Conservation (phyloP, 805 yeast species). For the Isabelozyma gotoi region DNA sequence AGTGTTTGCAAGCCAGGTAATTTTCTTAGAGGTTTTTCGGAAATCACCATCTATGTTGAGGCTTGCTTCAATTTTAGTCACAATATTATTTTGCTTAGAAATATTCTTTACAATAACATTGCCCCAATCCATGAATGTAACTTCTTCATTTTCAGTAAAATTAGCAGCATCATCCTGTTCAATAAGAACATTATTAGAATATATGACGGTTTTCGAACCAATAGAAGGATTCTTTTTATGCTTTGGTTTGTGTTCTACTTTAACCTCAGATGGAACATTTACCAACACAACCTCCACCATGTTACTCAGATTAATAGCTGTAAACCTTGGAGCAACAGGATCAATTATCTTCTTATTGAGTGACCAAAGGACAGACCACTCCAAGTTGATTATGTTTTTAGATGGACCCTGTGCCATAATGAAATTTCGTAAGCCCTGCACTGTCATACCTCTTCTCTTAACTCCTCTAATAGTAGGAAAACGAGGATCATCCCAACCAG, state of each 20-base stretch:
- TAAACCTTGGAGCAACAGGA: slow-evolving; percentile 94
- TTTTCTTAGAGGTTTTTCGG: slow-evolving; percentile 91
- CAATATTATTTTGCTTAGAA: slow-evolving; percentile 57
- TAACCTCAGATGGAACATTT: slow-evolving; percentile 66
- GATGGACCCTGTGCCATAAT: slow-evolving; percentile 97
- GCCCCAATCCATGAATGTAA: slow-evolving; percentile 99
- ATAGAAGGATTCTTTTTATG: slow-evolving; percentile 94
- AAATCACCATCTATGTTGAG: slow-evolving; percentile 94
- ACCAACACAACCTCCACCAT: slow-evolving; percentile 66
- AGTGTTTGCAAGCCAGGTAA: slow-evolving; percentile 92
- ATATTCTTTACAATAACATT: slow-evolving; percentile 78
- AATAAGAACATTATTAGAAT: slow-evolving; percentile 60
- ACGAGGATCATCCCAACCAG: slow-evolving; percentile 98
- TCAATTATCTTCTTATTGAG: slow-evolving; percentile 95
- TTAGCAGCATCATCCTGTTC: slow-evolving; percentile 83
- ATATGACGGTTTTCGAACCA: slow-evolving; percentile 79
- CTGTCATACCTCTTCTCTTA: slow-evolving; percentile 99
- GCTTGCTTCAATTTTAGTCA: slow-evolving; percentile 68
- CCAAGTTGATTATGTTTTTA: slow-evolving; percentile 92
- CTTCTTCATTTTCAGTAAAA: slow-evolving; percentile 78
- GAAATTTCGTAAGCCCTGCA: slow-evolving; percentile 93
- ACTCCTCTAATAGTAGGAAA: slow-evolving; percentile 99
- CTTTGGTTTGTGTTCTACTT: slow-evolving; percentile 75
- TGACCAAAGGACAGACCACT: slow-evolving; percentile 98
- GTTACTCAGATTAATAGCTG: slow-evolving; percentile 66